Evolutionary conservation across 305 asterid species (phyloP).

Genomic region (Solanum hybrid): DNA sequence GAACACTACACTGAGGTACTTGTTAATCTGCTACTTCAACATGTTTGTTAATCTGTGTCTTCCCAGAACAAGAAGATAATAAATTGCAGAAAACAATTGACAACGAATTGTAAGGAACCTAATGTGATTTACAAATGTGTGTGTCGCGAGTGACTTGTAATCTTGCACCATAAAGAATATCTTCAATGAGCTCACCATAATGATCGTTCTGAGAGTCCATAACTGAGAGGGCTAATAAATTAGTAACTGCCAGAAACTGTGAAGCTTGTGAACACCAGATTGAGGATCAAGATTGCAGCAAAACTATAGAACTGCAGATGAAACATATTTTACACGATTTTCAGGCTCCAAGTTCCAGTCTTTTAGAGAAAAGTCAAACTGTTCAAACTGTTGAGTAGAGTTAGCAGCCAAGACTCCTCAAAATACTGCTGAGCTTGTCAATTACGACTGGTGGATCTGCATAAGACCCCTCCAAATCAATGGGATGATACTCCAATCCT

Average conservation of each 20-base stretch:
- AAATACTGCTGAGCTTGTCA: conserved; percentile 42
- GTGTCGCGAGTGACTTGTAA: background rate
- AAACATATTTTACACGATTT: background rate
- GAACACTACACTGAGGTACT: background rate
- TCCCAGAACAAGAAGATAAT: background rate
- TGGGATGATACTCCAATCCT: conserved; percentile 79
- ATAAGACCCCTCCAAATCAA: conserved; percentile 38
- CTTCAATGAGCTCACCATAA: background rate
- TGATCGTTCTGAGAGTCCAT: background rate
- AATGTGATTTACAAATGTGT: background rate
- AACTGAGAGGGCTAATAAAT: background rate
- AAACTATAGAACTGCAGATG: background rate
- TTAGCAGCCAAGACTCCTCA: conserved; percentile 53
- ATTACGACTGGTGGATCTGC: conserved; percentile 60
- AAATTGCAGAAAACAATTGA: background rate
- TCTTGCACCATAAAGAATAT: background rate
- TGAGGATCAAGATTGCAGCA: background rate
- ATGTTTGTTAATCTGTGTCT: background rate
- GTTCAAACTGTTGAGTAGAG: background rate
- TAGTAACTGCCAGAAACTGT: background rate
- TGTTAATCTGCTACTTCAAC: background rate
- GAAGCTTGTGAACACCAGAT: background rate
- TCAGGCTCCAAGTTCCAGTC: background rate
- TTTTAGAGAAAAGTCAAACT: background rate
- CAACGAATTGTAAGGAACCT: background rate